Evolutionary conservation across 768 basidiomycete genomes (phyloP).

Genomic region (Coprinopsis cinerea): DNA sequence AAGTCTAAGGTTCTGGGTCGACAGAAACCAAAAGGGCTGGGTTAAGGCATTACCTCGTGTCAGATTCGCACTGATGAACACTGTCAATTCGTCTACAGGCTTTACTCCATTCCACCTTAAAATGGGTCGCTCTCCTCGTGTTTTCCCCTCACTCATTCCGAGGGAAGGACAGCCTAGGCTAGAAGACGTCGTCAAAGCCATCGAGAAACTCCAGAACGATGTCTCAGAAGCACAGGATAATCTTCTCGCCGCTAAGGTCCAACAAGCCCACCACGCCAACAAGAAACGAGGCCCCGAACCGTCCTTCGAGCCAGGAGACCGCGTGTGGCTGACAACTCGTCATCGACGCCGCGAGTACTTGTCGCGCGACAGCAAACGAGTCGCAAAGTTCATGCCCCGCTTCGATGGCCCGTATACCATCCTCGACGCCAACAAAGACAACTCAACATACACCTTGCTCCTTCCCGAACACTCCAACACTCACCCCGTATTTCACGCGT

Average conservation of each 20-base stretch:
- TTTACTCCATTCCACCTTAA: conserved; percentile 28
- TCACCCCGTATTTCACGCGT: conserved; percentile 29
- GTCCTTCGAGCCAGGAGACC: neutral
- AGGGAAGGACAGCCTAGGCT: conserved; percentile 14
- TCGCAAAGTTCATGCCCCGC: conserved; percentile 37
- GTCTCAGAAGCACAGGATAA: conserved; percentile 21
- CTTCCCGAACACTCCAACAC: too few relatives aligned
- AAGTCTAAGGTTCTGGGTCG: conserved; percentile 21
- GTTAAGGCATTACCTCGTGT: conserved; percentile 25
- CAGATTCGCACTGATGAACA: conserved; percentile 30
- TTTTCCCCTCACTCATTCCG: conserved; percentile 16
- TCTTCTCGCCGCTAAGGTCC: conserved; percentile 2
- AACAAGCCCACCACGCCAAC: conserved; percentile 1
- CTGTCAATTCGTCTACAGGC: conserved; percentile 24
- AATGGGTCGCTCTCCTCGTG: conserved; percentile 15
- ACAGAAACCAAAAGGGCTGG: too few relatives aligned
- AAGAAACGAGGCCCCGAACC: neutral
- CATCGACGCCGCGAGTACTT: conserved; percentile 26
- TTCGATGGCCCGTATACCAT: conserved; percentile 26
- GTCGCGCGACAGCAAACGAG: conserved; percentile 19
- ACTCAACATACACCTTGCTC: conserved; percentile 24
- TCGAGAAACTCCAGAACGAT: conserved; percentile 19
- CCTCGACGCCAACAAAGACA: conserved; percentile 7
- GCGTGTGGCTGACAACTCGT: conserved; percentile 26
- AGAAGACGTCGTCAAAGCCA: conserved; percentile 11